Evolutionary conservation across 2,329 filamentous ascomycete genomes (phyloP), one percentile per base, ranked within the genome.

Genomic region (Fusarium foetens): DNA sequence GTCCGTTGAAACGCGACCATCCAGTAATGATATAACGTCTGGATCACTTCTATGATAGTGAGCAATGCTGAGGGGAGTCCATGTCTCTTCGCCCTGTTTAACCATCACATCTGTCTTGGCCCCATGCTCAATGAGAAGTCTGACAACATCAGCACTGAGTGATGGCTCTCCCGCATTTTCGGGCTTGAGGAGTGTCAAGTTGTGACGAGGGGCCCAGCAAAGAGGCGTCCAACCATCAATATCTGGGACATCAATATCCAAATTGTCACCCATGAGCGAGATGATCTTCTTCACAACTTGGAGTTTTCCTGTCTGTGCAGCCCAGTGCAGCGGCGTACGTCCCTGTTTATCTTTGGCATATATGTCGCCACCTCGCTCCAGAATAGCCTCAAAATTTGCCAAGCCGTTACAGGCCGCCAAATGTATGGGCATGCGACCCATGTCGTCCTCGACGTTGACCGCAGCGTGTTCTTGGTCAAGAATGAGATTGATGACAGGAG

Each of bases 221-320:
- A 69, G 51, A 0, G 63, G 63, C 19, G 66, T 67, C 63, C 66
- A 69, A 2, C 63, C 57, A 23, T 67, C 66, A 29, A 69, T 58
- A 23, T 69, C 66, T 4, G 45, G 45, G 7, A 17, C 9, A 36
- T 68, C 35, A 2, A 67, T 12, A 16, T 35, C 39, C 3, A 41
- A 2, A 17, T 53, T 52, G 29, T 46, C 54, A 1, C 38, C 41
- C 9, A 62, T 25, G 3, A 66, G 27, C 1, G 59, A 58, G 6
- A 64, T 41, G 3, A 58, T 58, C 38, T 66, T 64, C 6, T 51
- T 33, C 0, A 64, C 38, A 27, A 58, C 43, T 25, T 58, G 31
- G 3, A n/a, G 8, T 14, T 5, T 33, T 3, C 64, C 64, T 6
- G 46, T 16, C 11, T 52, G 60, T 1, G 46, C 64, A 21, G 64